These are phyloP conservation scores for Cadophora gregata DNA, from an alignment of 2,329 filamentous ascomycete genomes.

Conservation along the genomic window DNA sequence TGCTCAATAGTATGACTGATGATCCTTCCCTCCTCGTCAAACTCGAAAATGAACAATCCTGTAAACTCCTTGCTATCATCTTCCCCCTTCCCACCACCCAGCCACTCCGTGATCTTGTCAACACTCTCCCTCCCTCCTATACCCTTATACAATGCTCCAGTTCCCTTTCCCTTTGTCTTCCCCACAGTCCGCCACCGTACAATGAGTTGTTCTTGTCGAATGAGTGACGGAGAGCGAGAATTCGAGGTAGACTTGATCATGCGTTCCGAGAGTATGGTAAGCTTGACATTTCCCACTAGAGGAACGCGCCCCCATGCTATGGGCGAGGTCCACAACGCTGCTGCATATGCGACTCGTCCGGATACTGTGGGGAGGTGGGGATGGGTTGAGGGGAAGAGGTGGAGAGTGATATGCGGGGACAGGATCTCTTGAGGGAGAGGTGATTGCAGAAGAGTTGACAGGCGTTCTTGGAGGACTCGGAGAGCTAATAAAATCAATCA, in stretches of 20 bases:
- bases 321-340: constrained; percentile 93
- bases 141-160: constrained; percentile 52
- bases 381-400: constrained; percentile 78
- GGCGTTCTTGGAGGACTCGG: constrained; percentile 66
- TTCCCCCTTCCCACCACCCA: constrained; percentile 54
- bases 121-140: constrained; percentile 53
- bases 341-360: constrained; percentile 87
- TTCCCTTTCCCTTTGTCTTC: constrained; percentile 51
- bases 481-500: constrained; percentile 55
- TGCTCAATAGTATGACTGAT: constrained; percentile 93
- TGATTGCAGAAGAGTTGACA: constrained; percentile 70
- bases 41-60: constrained; percentile 94
- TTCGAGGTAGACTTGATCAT: constrained; percentile 59
- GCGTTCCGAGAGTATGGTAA: constrained; percentile 88
- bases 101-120: constrained; percentile 57
- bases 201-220: constrained; percentile 77
- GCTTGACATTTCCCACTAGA: constrained; percentile 85
- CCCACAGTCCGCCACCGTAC: constrained; percentile 84
- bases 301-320: constrained; percentile 95
- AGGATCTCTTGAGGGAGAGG: constrained; percentile 78
- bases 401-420: constrained; percentile 73
- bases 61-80: constrained; percentile 79
- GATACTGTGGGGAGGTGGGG: constrained; percentile 91
- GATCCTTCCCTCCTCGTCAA: constrained; percentile 85
- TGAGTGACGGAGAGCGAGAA: constrained; percentile 42